Conservation (phyloP, 2,329 filamentous ascomycete species). For the Colletotrichum spaethianum region DNA sequence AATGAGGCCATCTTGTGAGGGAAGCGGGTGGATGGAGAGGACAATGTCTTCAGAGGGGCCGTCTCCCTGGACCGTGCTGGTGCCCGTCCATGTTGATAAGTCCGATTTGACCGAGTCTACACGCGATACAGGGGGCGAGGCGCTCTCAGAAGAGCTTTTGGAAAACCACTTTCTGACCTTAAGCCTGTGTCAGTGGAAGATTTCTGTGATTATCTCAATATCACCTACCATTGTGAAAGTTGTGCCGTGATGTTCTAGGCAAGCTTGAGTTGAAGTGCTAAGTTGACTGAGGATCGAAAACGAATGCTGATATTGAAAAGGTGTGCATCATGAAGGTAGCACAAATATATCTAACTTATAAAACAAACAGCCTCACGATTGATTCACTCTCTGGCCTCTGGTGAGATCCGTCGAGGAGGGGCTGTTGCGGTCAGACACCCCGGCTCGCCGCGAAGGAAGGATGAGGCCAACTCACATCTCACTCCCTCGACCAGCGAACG, state of each 20-base stretch:
- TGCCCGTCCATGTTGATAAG: slow-evolving; percentile 11
- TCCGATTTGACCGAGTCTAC: not conserved
- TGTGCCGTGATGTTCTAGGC: not conserved
- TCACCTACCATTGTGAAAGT: not conserved
- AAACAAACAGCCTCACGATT: not conserved
- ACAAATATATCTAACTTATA: not conserved
- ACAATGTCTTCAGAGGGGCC: slow-evolving; percentile 14
- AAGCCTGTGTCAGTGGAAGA: not conserved
- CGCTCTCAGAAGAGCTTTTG: not conserved
- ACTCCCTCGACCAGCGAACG: not conserved
- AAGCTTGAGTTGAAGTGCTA: too few relatives aligned
- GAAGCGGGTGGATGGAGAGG: slow-evolving; percentile 56
- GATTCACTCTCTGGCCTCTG: not conserved
- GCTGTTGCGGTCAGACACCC: not conserved
- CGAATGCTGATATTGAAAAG: not conserved
- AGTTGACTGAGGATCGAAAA: not conserved
- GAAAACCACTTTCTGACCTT: slow-evolving; percentile 34
- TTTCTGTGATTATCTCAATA: too few relatives aligned
- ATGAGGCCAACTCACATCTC: not conserved
- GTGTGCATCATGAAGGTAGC: not conserved
- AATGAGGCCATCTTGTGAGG: slow-evolving; percentile 57
- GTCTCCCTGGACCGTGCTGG: slow-evolving; percentile 6
- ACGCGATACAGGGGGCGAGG: not conserved
- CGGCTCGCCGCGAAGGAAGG: not conserved
- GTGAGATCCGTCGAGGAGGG: not conserved